Percentiles rank a stretch among this genome's conserved stretches.
Evolutionary conservation across 352 stramenopile species (phyloP).

Genomic region (Globisporangium middletonii): DNA sequence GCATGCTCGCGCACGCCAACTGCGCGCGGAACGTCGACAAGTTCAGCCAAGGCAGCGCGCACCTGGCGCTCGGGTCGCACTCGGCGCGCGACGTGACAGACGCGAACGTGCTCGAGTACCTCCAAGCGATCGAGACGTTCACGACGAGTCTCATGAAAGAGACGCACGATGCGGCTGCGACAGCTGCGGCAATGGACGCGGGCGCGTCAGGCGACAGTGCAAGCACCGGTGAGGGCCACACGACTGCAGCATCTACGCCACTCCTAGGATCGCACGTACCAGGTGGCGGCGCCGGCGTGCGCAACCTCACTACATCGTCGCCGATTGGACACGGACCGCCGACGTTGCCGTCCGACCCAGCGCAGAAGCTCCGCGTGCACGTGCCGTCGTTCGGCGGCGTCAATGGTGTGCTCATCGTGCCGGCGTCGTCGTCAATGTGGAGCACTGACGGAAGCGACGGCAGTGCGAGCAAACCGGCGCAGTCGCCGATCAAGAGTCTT

Average conservation of each 20-base stretch:
- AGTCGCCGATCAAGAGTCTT: slow-evolving; percentile 6
- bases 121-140: slow-evolving; percentile 74
- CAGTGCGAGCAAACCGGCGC: neutral
- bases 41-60: slow-evolving; percentile 21
- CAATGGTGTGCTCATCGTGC: slow-evolving; percentile 52
- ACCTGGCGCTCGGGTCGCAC: slow-evolving; percentile 18
- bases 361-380: slow-evolving; percentile 50
- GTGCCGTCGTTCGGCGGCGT: slow-evolving; percentile 49
- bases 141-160: slow-evolving; percentile 52
- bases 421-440: slow-evolving; percentile 14
- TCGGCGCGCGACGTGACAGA: slow-evolving; percentile 49
- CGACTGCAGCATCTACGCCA: neutral
- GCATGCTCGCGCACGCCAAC: slow-evolving; percentile 52
- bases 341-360: slow-evolving; percentile 43
- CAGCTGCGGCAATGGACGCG: neutral
- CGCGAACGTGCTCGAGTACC: slow-evolving; percentile 64
- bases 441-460: neutral
- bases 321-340: slow-evolving; percentile 43
- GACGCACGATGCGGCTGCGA: slow-evolving; percentile 19
- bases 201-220: neutral
- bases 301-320: slow-evolving; percentile 5
- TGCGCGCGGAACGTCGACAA: slow-evolving; percentile 33
- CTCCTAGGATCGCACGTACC: neutral
- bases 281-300: neutral
- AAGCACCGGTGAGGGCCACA: neutral